Evolutionary conservation across 371 early-diverging fungal genomes (phyloP), one percentile per base, ranked within the genome.

Genomic region (Circinella minor): DNA sequence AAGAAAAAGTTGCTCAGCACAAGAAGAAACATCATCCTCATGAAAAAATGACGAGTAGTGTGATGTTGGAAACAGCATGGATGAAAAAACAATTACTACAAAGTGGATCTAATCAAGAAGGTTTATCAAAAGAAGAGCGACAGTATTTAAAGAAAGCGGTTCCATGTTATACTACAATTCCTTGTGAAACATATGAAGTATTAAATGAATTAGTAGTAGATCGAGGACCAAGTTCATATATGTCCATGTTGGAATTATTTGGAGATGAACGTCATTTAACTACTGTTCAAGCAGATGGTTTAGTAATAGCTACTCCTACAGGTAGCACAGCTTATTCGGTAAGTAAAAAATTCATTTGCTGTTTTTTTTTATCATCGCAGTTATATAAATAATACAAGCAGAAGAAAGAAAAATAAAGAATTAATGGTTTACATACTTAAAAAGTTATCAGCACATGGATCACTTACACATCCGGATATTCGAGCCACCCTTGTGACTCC

Each of bases 321-420:
- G 98, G 98, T 13, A 95, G 95, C 0, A 98, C 98, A 0, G 98
- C 98, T 0, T 98, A 98, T 75, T 93, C 94, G 36, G 88, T 93
- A 81, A 86, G 84, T 47, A 27, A 27, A 27, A 27, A 27, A 27
- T 1, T 27, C 27, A 27, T 27, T 2, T 27, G 27, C 27, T 57
- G 17, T 13, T 27, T 18, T 17, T 37, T 11, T 17, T 43, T 43
- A 11, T 43, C 11, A 43, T 43, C 43, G 3, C 3, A 11, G 43
- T 9, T 43, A 43, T 43, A 43, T 6, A 39, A 6, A 39, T 39
- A 39, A 9, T 39, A 6, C 9, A 39, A 6, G 39, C 39, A 9
- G 39, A 6, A 6, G 39, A 39, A 39, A 43, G 11, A 43, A 27
- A 27, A 27, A 27, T 27, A 27, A 27, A 27, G 2, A 2, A 27